Conservation (phyloP, 176 grass and related monocot genomes). For the Triticum aestivum region IWGSC_CS_RefSeq_v2.1 NC_057799.1:465081936-465082435, state of each 20-base stretch:
- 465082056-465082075: neutral
- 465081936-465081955: neutral
- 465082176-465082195: neutral
- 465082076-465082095: neutral
- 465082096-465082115: too few relatives aligned
- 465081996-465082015: too few relatives aligned
- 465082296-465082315: too few relatives aligned
- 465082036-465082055: neutral
- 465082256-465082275: neutral
- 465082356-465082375: slow-evolving; percentile 33
- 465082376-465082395: slow-evolving; percentile 46
- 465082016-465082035: too few relatives aligned
- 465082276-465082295: neutral
- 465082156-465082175: neutral
- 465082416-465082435: slow-evolving; percentile 59
- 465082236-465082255: neutral
- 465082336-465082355: slow-evolving; percentile 9
- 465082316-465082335: slow-evolving; percentile 4
- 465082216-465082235: neutral
- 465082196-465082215: neutral
- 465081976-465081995: too few relatives aligned
- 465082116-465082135: neutral
- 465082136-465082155: too few relatives aligned
- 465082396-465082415: slow-evolving; percentile 40
- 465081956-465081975: neutral